Conservation (phyloP, 306 rosid species). For the Ammopiptanthus mongolicus region DNA sequence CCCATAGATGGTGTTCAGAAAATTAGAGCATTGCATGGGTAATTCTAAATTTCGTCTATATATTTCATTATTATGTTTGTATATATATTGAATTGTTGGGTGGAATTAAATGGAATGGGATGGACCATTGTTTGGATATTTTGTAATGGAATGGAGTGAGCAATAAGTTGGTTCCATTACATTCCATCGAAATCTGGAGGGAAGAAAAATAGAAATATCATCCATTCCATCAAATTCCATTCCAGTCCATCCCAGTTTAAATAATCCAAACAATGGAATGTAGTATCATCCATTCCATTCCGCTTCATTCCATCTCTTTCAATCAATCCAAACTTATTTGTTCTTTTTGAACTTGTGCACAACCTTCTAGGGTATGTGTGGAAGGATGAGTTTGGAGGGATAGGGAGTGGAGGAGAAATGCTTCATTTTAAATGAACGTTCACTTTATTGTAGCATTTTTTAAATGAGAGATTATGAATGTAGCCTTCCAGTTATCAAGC, state of each 20-base stretch:
- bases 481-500: not conserved
- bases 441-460: not conserved
- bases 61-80: not conserved
- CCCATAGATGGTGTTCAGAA: slow-evolving; percentile 42
- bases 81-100: no score
- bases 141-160: no score
- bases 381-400: slow-evolving; percentile 4
- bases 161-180: no score
- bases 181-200: no score
- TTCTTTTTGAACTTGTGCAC: slow-evolving; percentile 6
- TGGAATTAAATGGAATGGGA: no score
- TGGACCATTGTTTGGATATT: no score
- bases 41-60: slow-evolving; percentile 4
- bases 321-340: not conserved
- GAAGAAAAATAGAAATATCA: no score
- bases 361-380: not conserved
- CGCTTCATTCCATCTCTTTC: no score
- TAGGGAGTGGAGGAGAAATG: not conserved
- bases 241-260: no score
- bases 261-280: no score
- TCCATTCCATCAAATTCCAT: no score
- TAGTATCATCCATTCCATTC: no score
- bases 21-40: slow-evolving; percentile 66
- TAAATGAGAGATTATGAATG: not conserved
- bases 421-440: not conserved